These are phyloP conservation scores for Pseudomonodictys pantanalensis DNA, from an alignment of 495 filamentous ascomycete species.

Conservation along the genomic window DNA sequence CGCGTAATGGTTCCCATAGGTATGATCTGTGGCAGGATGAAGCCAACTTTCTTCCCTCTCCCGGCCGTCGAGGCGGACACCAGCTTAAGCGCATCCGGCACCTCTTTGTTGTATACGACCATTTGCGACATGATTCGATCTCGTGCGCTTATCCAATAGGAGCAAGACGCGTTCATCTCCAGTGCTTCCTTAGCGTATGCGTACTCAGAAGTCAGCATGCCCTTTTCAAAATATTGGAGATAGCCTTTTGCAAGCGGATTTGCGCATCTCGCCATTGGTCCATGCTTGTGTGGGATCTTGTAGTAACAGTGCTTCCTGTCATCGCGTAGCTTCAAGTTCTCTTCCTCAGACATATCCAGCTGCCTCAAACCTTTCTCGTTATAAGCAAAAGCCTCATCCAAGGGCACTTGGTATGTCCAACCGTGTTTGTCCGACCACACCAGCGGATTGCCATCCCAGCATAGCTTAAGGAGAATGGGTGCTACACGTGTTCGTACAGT, in stretches of 20 bases:
- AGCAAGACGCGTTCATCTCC: conserved; percentile 97
- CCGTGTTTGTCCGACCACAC: conserved; percentile 91
- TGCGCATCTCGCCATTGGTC: conserved; percentile 75
- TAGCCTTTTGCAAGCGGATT: conserved; percentile 90
- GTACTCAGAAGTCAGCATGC: conserved; percentile 79
- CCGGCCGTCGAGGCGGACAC: conserved; percentile 25
- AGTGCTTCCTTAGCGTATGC: conserved; percentile 87
- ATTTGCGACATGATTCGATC: conserved; percentile 90
- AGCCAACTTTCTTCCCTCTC: conserved; percentile 56
- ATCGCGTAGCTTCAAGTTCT: conserved; percentile 58
- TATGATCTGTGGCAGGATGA: conserved; percentile 96
- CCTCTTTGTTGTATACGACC: conserved; percentile 78
- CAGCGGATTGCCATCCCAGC: conserved; percentile 86
- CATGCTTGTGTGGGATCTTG: conserved; percentile 95
- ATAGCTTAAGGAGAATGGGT: conserved; percentile 76
- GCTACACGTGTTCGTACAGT: conserved; percentile 85
- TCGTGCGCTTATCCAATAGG: conserved; percentile 96
- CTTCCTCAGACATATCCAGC: conserved; percentile 76
- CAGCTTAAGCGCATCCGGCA: conserved; percentile 42
- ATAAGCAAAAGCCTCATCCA: conserved; percentile 61
- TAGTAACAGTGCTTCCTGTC: conserved; percentile 71
- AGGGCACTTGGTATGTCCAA: conserved; percentile 83
- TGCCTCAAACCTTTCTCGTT: conserved; percentile 64
- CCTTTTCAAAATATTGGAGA: conserved; percentile 84
- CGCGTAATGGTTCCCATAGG: conserved; percentile 99